A percentile compares a stretch with the other conserved stretches of the same genome.
Conservation (phyloP, 306 rosid genomes). For the Dalbergia cultrata region DNA sequence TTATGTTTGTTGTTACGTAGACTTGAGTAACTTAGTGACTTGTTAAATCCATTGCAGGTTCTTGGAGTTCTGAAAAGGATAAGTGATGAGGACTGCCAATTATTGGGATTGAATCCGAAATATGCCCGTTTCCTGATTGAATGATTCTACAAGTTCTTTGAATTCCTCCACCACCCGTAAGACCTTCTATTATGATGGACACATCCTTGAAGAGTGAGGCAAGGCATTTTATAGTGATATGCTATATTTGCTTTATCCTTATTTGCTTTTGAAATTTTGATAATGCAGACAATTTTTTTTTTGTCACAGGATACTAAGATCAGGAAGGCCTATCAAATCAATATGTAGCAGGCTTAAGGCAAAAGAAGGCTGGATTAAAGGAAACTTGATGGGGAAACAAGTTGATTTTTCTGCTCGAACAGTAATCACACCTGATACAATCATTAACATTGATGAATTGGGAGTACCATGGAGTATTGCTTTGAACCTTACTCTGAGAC, state of each 20-base stretch:
- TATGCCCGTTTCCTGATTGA: no score
- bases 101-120: no score
- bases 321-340: constrained; percentile 97
- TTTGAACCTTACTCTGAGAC: constrained; percentile 97
- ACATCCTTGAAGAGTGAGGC: no score
- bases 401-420: constrained; percentile 99
- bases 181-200: no score
- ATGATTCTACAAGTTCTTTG: no score
- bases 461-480: constrained; percentile 99
- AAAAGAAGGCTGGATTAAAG: constrained; percentile 98
- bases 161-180: no score
- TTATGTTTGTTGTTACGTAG: no score
- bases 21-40: no score
- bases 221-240: constrained; percentile 37
- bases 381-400: constrained; percentile 96
- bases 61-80: no score
- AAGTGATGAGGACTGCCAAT: no score
- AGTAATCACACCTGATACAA: constrained; percentile 96
- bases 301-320: constrained; percentile 83
- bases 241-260: constrained; percentile 1
- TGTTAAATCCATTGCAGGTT: no score
- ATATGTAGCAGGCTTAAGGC: constrained; percentile 99
- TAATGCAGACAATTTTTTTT: background rate
- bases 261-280: constrained; percentile 13
- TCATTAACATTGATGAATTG: constrained; percentile 88